Evolutionary conservation across 2,329 filamentous ascomycete species (phyloP), one percentile per base, ranked within the genome.

Genomic region (Pseudogymnoascus sp.): DNA sequence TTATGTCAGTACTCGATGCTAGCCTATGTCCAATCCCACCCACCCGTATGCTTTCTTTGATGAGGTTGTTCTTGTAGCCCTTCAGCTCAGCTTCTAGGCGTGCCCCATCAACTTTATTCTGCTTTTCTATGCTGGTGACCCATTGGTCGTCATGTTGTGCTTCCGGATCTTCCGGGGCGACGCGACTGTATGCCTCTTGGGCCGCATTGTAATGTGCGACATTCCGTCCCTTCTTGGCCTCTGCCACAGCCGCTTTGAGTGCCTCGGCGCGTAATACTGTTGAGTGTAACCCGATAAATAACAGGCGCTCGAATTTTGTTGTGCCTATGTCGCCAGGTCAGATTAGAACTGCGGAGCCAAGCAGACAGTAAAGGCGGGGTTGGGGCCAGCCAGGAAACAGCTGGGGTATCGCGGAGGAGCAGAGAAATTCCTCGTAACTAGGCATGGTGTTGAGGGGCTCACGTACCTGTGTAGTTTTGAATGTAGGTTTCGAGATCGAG

Each of bases 41-140:
- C 79, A 95, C 92, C 67, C 92, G 78, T 69, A 97, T 96, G 76
- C 92, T 97, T 76, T 99, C 94, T 73, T 97, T 96, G 69, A 99
- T 92, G 43, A 97, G 77, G 69, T 97, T 99, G 72, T 97, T 96
- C 76, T 94, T 96, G 75, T 97, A 97, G 1, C 87, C 88, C 73
- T 92, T 92, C 18, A 99, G 79, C 74, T 97, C 91, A 14, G 82
- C 78, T 71, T 97, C 91, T 61, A 97, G 79, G n/a, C 88, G 84
- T 61, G 85, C 79, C 0, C 87, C 87, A 73, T 96, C 88, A 1
- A 78, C 76, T 67, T 84, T 83, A 68, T 92, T 90, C 59, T 81
- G 77, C 64, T 83, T 84, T 20, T 86, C 83, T 37, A 82, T 87
- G 62, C 77, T 79, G 6, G 87, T 81, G n/a, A 88, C 81, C 93